Evolutionary conservation across 2,329 filamentous ascomycete genomes (phyloP), one percentile per base, ranked within the genome.

Genomic region (Sclerotinia minor): DNA sequence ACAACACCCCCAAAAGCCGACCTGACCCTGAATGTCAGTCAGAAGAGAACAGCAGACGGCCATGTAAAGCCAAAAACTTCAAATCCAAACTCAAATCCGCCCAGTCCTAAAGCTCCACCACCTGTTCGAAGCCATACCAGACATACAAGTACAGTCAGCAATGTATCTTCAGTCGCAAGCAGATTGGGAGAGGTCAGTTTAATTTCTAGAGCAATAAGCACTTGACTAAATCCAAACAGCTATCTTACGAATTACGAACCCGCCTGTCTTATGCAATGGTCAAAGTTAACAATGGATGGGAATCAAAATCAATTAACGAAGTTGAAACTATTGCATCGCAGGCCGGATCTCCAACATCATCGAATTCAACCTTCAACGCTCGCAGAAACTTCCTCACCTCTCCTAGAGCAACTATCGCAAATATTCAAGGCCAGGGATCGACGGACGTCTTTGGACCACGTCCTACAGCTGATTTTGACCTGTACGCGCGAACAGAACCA

Each of bases 181-280:
- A 89, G 88, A 72, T 91, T 94, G 73, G 89, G 90, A 78, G 92
- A 96, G 84, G 91, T 95, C 26, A 67, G 83, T 67, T 69, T 60
- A 49, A 57, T 54, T 19, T 32, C n/a, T 41, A 61, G 35, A 29
- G 67, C 58, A 29, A 11, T 26, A 55, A 21, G 47, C 60, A 50
- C 64, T 52, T 50, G 41, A 64, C 73, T 76, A 53, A 76, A 67
- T 52, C 35, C 29, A 38, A 21, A 55, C 65, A 78, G 76, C 72
- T 78, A 47, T 76, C 76, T 49, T 72, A 89, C 66, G 91, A 94
- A 76, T 84, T 98, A 64, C 90, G 89, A 76, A 89, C 92, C 63
- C 90, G 92, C 74, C 84, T 98, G 38, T 92, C 92, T 8, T 97
- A 97, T 78, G 94, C 94, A 71, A 95, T 96, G 85, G 85, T 96